A percentile compares a stretch with the other conserved stretches of the same genome.
phyloP scores from a whole-genome alignment of 306 rosid genomes.

The Coriaria nepalensis region DNA sequence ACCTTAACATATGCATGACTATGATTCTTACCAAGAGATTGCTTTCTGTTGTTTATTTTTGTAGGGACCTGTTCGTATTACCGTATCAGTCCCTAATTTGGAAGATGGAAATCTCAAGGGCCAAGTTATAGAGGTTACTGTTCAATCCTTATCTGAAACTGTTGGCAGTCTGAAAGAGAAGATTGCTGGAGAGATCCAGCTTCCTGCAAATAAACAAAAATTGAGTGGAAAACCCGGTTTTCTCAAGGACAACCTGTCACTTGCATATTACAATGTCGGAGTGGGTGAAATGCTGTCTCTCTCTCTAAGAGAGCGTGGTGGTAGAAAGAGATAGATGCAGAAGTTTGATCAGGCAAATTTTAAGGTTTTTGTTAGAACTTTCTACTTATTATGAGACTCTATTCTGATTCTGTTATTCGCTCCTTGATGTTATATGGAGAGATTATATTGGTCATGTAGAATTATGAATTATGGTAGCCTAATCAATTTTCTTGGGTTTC shows the following conservation, averaged over 20 bases:
- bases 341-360: constrained; percentile 10
- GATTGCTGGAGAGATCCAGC: constrained; percentile 92
- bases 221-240: constrained; percentile 93
- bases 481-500: too few species aligned
- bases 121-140: constrained; percentile 65
- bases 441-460: too few species aligned
- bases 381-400: constrained; percentile 20
- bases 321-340: constrained; percentile 69
- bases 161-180: constrained; percentile 82
- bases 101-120: constrained; percentile 95
- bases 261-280: constrained; percentile 80
- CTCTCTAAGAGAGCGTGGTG: constrained; percentile 91
- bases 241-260: constrained; percentile 88
- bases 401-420: too few species aligned
- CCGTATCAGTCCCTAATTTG: constrained; percentile 65
- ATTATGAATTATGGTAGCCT: too few species aligned
- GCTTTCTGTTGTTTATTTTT: constrained; percentile 7
- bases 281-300: constrained; percentile 63
- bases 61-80: constrained; percentile 66
- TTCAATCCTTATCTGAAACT: constrained; percentile 75
- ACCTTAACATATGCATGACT: too few species aligned
- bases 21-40: background rate
- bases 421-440: too few species aligned
- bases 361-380: constrained; percentile 44
- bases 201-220: constrained; percentile 96